Evolutionary conservation across 177 flowering plant genomes (phyloP).

Genomic region (Vitis hybrid): DNA sequence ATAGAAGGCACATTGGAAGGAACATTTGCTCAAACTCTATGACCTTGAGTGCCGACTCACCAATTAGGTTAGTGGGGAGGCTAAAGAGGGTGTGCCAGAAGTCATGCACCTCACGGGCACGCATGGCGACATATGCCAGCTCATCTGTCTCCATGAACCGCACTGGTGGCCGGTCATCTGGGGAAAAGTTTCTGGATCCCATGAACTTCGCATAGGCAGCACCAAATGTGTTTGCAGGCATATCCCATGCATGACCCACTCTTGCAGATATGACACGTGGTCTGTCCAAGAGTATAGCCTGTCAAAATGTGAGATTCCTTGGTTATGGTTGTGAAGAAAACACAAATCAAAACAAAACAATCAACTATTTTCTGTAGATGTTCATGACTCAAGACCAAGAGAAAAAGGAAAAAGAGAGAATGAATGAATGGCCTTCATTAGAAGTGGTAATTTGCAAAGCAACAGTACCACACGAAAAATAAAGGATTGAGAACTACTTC

Average conservation of each 20-base stretch:
- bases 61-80: constrained; percentile 88
- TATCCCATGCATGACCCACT: constrained; percentile 92
- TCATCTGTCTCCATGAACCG: constrained; percentile 93
- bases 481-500: too few species aligned
- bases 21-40: constrained; percentile 94
- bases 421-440: background rate
- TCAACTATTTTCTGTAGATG: too few species aligned
- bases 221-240: constrained; percentile 88
- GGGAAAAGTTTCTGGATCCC: constrained; percentile 97
- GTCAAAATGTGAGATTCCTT: constrained; percentile 10
- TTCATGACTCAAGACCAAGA: background rate
- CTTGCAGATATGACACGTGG: constrained; percentile 80
- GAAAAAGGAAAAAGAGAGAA: background rate
- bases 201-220: constrained; percentile 92
- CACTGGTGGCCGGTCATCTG: constrained; percentile 92
- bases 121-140: constrained; percentile 81
- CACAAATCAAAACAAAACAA: background rate
- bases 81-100: constrained; percentile 94
- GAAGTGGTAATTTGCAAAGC: too few species aligned
- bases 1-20: constrained; percentile 88
- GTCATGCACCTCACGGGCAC: constrained; percentile 95
- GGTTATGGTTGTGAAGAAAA: background rate
- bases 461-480: too few species aligned
- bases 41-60: constrained; percentile 93
- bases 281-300: constrained; percentile 73